These are phyloP conservation scores for Coemansia sp. DNA, from an alignment of 371 early-diverging fungal genomes.

Conservation along the genomic window DNA sequence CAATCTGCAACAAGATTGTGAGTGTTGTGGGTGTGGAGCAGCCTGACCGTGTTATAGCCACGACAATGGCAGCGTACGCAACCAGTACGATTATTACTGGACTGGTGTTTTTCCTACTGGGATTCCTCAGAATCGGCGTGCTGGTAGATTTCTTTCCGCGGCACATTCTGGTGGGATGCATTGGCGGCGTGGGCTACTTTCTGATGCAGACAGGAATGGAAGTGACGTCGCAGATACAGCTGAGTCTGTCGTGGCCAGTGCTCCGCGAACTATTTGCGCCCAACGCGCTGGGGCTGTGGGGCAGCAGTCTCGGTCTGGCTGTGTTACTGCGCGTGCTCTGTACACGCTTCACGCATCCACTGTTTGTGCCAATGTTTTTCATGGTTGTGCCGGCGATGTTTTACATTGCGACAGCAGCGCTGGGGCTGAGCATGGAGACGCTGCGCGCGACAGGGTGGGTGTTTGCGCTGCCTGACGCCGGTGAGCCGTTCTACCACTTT, in stretches of 20 bases:
- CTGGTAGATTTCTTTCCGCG: conserved; percentile 92
- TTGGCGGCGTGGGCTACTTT: conserved; percentile 94
- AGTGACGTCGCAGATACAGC: conserved; percentile 70
- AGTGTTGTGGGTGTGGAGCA: conserved; percentile 59
- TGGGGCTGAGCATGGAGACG: conserved; percentile 61
- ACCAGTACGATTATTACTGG: conserved; percentile 84
- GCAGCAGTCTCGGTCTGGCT: conserved; percentile 69
- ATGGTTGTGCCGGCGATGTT: conserved; percentile 77
- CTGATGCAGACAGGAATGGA: conserved; percentile 88
- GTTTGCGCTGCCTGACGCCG: conserved; percentile 70
- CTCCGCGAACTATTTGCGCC: conserved; percentile 60
- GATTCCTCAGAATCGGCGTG: conserved; percentile 75
- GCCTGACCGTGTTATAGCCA: conserved; percentile 73
- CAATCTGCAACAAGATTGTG: conserved; percentile 78
- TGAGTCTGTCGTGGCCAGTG: conserved; percentile 57
- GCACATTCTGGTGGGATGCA: conserved; percentile 92
- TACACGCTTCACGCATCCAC: conserved; percentile 60
- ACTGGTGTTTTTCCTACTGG: conserved; percentile 80
- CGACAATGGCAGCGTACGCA: conserved; percentile 87
- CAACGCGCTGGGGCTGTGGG: conserved; percentile 75
- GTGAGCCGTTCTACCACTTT: conserved; percentile 82
- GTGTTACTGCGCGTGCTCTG: conserved; percentile 60
- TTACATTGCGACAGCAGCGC: conserved; percentile 62
- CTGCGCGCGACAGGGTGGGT: conserved; percentile 84
- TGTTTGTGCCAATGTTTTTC: conserved; percentile 86